Conservation (phyloP, 1,284 basidiomycete genomes). For the Irpex lacteus region DNA sequence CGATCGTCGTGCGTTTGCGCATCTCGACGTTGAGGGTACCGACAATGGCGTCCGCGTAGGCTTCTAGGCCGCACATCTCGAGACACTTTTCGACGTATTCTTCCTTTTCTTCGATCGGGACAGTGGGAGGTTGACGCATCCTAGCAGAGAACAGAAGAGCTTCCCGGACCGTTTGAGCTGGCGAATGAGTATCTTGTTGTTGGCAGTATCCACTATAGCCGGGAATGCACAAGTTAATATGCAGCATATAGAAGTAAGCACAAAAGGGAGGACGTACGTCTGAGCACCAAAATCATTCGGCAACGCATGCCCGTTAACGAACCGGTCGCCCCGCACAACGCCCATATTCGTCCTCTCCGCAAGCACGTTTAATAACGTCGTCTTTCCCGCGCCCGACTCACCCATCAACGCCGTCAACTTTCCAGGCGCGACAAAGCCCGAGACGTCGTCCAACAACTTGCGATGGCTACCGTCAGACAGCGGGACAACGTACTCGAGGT, state of each 20-base stretch:
- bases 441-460: conserved; percentile 73
- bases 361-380: conserved; percentile 81
- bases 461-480: conserved; percentile 53
- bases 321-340: conserved; percentile 74
- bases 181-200: conserved; percentile 79
- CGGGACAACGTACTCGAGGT: conserved; percentile 61
- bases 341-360: conserved; percentile 81
- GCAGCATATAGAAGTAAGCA: conserved; percentile 9
- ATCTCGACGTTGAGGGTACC: conserved; percentile 76
- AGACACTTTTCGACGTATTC: conserved; percentile 81
- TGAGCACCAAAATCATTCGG: conserved; percentile 76
- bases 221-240: background rate
- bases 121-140: conserved; percentile 71
- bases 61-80: conserved; percentile 75
- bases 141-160: conserved; percentile 82
- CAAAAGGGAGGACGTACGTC: conserved; percentile 36
- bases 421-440: conserved; percentile 81
- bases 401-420: conserved; percentile 80
- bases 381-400: conserved; percentile 81
- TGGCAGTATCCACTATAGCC: conserved; percentile 65
- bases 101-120: conserved; percentile 72
- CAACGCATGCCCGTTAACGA: conserved; percentile 74
- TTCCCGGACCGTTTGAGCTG: conserved; percentile 78
- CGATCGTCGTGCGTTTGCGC: conserved; percentile 79
- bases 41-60: conserved; percentile 72